Evolutionary conservation across 176 grass and related monocot species (phyloP), one percentile per base, ranked within the genome.

Genomic region (Cymbopogon citratus): DNA sequence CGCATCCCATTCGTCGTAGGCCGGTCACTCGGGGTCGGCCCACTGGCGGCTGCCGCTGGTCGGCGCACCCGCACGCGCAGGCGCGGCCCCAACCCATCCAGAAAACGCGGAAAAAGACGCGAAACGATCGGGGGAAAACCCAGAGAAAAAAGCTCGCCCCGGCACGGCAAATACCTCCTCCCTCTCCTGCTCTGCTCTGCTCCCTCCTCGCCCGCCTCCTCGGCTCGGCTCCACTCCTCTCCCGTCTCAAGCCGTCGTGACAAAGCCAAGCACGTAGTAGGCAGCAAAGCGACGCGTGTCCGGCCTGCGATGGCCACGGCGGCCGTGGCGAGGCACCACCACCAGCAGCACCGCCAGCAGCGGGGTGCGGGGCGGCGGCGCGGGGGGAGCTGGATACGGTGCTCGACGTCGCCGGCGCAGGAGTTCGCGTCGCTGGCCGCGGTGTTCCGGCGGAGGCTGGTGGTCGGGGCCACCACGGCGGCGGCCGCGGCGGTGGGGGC

Each of bases 361-460:
- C 23, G 5, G 23, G 18, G 24, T 57, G n/a, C 35, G 9, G 19
- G 14, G 43, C 65, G 38, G 12, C 1, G 18, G 64, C 35, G 12
- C 21, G 12, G 35, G 66, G 33, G 9, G 5, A 19, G 74, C 43
- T 16, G 4, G 51, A 52, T 86, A 35, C 51, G 54, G 57, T 76
- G 69, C 78, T 91, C 69, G n/a, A n/a, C n/a, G 73, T 82, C 73
- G 19, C 89, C 87, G 4, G 85, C 85, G 63, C 63, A 87, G 85
- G 87, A 99, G 73, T 95, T 99, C 82, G 92, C 79, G 1, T n/a
- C 87, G 65, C 85, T 95, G 63, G 96, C 85, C 8, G 83, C 87
- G 9, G 83, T 92, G 54, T 99, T 99, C 90, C 89, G 96, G 19
- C 73, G 96, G 67, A 45, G 89, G 69, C 92, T 99, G 3, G 74